phyloP scores from a whole-genome alignment of 257 asterid genomes.

The Cordia subcordata region DNA sequence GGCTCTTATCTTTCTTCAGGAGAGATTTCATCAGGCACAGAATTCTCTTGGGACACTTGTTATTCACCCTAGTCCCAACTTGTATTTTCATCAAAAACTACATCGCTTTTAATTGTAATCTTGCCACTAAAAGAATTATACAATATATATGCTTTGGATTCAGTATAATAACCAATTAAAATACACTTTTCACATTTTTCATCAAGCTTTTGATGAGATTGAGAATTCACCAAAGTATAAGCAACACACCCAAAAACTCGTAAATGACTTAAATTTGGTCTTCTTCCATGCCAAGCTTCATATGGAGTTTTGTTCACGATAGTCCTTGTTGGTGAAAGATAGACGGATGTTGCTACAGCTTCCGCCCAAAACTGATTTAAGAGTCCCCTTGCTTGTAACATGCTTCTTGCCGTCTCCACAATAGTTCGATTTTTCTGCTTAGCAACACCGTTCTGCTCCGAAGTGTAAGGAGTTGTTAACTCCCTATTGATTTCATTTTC shows the following conservation, averaged over 20 bases:
- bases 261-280: not conserved
- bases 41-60: no score
- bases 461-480: not conserved
- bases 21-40: not conserved
- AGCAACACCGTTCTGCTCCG: conserved; percentile 7
- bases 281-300: not conserved
- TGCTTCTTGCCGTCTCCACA: not conserved
- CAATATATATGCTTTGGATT: conserved; percentile 9
- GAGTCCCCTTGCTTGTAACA: not conserved
- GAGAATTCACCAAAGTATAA: not conserved
- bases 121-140: not conserved
- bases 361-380: not conserved
- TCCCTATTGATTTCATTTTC: conserved; percentile 7
- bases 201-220: not conserved
- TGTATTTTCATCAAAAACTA: not conserved
- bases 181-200: not conserved
- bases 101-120: not conserved
- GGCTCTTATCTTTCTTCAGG: not conserved
- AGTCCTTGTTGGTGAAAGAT: not conserved
- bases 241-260: not conserved
- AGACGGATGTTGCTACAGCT: not conserved
- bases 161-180: not conserved
- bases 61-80: not conserved
- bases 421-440: conserved; percentile 1
- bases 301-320: not conserved